A percentile compares a stretch with the other conserved stretches of the same genome.
Conservation (phyloP, 106 monocot species). For the Dioscorea zingiberensis region DNA sequence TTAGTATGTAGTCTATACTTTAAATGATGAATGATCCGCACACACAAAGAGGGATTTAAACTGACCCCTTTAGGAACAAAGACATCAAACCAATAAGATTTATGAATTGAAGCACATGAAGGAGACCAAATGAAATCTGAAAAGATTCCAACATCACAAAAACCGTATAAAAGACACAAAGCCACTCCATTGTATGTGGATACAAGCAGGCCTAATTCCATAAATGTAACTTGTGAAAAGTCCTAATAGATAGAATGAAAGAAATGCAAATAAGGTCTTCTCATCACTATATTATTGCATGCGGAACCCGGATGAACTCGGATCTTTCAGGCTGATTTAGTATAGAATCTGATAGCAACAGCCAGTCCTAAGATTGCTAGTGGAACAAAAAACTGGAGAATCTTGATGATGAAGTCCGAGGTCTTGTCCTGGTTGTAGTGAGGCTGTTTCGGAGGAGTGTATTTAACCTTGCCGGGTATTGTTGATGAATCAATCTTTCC, state of each 20-base stretch:
- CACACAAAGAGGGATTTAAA: no score
- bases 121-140: no score
- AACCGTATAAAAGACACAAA: no score
- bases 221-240: no score
- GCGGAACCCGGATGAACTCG: background rate
- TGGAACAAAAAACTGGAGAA: slow-evolving; percentile 11
- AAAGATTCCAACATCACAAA: no score
- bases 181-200: no score
- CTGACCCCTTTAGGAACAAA: no score
- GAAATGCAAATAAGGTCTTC: background rate
- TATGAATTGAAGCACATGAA: no score
- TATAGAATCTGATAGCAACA: slow-evolving; percentile 8
- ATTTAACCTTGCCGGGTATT: slow-evolving; percentile 16
- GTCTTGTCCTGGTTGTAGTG: slow-evolving; percentile 15
- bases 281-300: background rate
- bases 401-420: slow-evolving; percentile 10
- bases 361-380: slow-evolving; percentile 6
- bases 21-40: no score
- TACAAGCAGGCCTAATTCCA: no score
- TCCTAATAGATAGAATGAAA: background rate
- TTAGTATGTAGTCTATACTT: no score
- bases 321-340: background rate
- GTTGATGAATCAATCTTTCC: slow-evolving; percentile 41
- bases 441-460: slow-evolving; percentile 27
- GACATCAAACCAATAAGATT: no score